Evolutionary conservation across 2,329 filamentous ascomycete species (phyloP).

Genomic region (Coniochaeta pulveracea): DNA sequence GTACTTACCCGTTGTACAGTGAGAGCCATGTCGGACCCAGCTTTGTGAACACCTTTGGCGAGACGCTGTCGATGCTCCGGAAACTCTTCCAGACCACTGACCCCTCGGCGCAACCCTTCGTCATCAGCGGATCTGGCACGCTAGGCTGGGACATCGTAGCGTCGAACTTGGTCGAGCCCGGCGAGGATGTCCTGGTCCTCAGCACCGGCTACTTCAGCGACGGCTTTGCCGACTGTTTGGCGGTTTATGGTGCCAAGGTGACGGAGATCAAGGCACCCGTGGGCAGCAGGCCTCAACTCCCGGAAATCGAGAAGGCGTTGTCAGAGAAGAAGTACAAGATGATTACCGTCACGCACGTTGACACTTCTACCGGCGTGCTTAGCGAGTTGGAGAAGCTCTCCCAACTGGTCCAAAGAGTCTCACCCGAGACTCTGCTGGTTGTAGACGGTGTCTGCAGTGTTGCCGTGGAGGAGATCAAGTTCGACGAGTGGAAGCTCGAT

Average conservation of each 20-base stretch:
- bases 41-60: conserved; percentile 85
- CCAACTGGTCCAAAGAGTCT: conserved; percentile 73
- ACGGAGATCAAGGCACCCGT: conserved; percentile 86
- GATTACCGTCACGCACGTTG: conserved; percentile 90
- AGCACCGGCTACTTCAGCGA: conserved; percentile 97
- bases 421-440: conserved; percentile 80
- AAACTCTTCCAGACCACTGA: conserved; percentile 89
- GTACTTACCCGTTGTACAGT: too few species aligned
- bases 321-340: conserved; percentile 89
- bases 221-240: conserved; percentile 84
- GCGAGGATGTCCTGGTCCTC: conserved; percentile 83
- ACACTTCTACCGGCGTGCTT: conserved; percentile 92
- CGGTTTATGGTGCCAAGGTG: conserved; percentile 80
- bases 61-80: conserved; percentile 77
- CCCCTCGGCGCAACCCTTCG: conserved; percentile 74
- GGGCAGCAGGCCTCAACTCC: conserved; percentile 74
- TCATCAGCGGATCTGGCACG: conserved; percentile 89
- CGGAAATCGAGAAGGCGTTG: conserved; percentile 80
- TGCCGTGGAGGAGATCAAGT: conserved; percentile 88
- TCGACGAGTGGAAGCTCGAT: conserved; percentile 91
- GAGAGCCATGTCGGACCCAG: conserved; percentile 87
- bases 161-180: conserved; percentile 82
- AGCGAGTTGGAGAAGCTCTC: conserved; percentile 80
- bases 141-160: conserved; percentile 94
- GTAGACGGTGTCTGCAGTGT: conserved; percentile 98